A percentile compares a stretch with the other conserved stretches of the same genome.
These are phyloP conservation scores for Neurospora sp. DNA, from an alignment of 495 filamentous ascomycete species.

Conservation along the genomic window DNA sequence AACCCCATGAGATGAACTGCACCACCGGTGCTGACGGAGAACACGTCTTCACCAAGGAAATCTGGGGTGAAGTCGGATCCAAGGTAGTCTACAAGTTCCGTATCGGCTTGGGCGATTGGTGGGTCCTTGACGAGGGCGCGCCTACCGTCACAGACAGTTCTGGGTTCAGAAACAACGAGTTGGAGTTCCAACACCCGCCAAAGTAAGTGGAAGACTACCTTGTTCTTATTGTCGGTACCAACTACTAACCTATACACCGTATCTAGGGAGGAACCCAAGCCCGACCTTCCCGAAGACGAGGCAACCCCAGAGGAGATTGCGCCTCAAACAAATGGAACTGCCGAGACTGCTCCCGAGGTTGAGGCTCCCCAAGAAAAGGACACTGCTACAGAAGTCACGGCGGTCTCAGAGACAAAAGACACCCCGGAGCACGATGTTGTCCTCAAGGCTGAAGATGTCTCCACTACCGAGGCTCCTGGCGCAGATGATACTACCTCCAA, in stretches of 20 bases:
- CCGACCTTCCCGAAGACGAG: background rate
- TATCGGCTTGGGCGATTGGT: constrained; percentile 51
- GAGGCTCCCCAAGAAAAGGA: background rate
- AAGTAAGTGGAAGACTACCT: constrained; percentile 1
- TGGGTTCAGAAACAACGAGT: constrained; percentile 51
- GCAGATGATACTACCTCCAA: background rate
- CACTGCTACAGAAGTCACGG: background rate
- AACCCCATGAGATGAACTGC: constrained; percentile 48
- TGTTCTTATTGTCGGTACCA: background rate
- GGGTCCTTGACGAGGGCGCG: constrained; percentile 49
- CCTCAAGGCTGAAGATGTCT: background rate
- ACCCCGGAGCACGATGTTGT: background rate
- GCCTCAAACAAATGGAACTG: background rate
- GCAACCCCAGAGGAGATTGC: background rate
- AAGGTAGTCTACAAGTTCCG: constrained; percentile 64
- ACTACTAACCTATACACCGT: too few relatives aligned
- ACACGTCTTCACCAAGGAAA: constrained; percentile 35
- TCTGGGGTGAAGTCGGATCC: constrained; percentile 34
- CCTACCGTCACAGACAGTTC: constrained; percentile 43
- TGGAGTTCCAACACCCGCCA: constrained; percentile 27
- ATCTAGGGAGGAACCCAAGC: background rate
- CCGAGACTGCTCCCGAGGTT: background rate
- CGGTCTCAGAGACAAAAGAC: background rate
- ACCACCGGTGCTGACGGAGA: constrained; percentile 32
- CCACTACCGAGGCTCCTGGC: background rate